Evolutionary conservation across 176 grass and related monocot genomes (phyloP).

Genomic region (Cenchrus americanus): DNA sequence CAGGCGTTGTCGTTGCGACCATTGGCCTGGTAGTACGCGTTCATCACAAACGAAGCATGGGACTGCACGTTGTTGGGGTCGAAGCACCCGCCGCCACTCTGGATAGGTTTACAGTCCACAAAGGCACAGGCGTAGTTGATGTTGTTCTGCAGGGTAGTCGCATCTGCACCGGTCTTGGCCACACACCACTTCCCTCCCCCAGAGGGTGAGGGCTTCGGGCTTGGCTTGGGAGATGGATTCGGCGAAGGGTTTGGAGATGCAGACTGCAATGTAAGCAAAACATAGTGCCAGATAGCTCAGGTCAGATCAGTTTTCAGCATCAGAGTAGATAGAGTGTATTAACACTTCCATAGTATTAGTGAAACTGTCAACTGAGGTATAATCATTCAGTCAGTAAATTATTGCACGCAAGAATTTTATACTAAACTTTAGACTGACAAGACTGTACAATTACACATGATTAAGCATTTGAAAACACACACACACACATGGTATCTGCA

Average conservation of each 20-base stretch:
- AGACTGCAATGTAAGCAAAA: conserved; percentile 35
- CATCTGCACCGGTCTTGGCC: conserved; percentile 41
- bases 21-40: conserved; percentile 67
- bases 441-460: not conserved
- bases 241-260: conserved; percentile 36
- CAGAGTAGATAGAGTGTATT: not conserved
- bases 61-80: conserved; percentile 54
- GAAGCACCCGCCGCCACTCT: conserved; percentile 63
- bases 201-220: conserved; percentile 33
- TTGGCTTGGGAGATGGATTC: conserved; percentile 37
- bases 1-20: conserved; percentile 52
- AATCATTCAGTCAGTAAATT: not conserved
- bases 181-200: conserved; percentile 72
- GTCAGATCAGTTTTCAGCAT: not conserved
- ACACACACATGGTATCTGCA: conserved; percentile 11
- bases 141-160: conserved; percentile 62
- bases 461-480: conserved; percentile 1
- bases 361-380: too few species aligned
- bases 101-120: conserved; percentile 61
- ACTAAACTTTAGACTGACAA: not conserved
- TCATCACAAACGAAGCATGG: conserved; percentile 69
- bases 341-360: not conserved
- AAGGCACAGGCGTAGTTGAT: conserved; percentile 72
- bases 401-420: not conserved
- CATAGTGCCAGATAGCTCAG: not conserved